Evolutionary conservation across 2,329 filamentous ascomycete species (phyloP).

Genomic region (Phyllosticta paracitricarpa): DNA sequence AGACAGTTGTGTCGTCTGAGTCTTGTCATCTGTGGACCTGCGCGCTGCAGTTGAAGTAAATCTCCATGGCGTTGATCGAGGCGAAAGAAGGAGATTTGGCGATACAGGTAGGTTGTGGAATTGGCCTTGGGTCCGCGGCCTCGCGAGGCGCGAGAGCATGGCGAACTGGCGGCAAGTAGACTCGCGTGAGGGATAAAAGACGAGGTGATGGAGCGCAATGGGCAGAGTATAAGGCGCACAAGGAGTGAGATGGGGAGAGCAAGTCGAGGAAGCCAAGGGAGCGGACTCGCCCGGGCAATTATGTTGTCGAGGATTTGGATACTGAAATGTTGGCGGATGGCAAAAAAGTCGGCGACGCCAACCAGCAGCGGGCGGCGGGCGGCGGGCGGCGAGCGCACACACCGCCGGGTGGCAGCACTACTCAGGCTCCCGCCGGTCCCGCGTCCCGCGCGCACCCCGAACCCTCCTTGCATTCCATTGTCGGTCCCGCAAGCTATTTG

Average conservation of each 20-base stretch:
- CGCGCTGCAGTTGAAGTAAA: neutral
- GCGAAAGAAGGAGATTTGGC: neutral
- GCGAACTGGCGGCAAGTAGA: neutral
- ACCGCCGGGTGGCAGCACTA: neutral
- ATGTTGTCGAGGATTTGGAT: neutral
- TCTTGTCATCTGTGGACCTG: neutral
- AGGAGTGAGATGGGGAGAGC: neutral
- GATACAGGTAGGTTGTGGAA: neutral
- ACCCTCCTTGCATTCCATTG: neutral
- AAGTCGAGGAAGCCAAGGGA: neutral
- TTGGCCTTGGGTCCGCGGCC: neutral
- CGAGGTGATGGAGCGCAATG: neutral
- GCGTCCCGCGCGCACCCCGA: neutral
- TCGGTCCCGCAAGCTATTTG: too few species aligned
- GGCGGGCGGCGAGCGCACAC: neutral
- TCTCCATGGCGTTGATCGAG: neutral
- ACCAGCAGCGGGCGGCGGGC: neutral
- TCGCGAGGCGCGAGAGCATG: neutral
- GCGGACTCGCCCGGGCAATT: neutral
- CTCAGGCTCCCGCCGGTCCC: too few species aligned
- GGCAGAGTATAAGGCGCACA: neutral
- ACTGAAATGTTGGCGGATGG: conserved; percentile 12
- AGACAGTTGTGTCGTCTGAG: neutral
- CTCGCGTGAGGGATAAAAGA: neutral
- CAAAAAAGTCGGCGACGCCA: conserved; percentile 4